These are phyloP conservation scores for Pleoardoris graminearum DNA, from an alignment of 2,329 filamentous ascomycete species.

Conservation along the genomic window DNA sequence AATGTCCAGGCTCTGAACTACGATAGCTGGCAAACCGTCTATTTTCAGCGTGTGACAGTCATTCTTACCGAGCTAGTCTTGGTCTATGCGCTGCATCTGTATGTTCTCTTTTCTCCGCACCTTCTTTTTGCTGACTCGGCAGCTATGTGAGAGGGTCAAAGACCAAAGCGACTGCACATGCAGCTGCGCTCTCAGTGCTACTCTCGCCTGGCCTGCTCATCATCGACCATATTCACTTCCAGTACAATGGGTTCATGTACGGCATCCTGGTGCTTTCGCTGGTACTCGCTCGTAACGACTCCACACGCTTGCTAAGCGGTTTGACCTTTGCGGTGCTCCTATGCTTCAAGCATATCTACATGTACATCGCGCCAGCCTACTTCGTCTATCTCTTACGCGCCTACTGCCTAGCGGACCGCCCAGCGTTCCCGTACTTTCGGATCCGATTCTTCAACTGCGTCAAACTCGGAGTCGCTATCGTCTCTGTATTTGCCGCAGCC, in stretches of 20 bases:
- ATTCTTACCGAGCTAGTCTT: constrained; percentile 83
- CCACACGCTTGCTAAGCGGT: constrained; percentile 76
- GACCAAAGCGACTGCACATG: constrained; percentile 78
- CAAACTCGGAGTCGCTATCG: constrained; percentile 77
- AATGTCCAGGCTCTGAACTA: constrained; percentile 79
- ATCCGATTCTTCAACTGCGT: constrained; percentile 77
- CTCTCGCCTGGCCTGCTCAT: constrained; percentile 92
- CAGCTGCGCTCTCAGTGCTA: constrained; percentile 83
- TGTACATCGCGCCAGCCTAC: constrained; percentile 94
- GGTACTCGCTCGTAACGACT: constrained; percentile 75
- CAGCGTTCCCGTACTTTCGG: constrained; percentile 66
- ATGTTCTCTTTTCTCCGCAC: constrained; percentile 21
- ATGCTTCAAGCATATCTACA: constrained; percentile 97
- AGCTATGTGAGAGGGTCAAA: constrained; percentile 77
- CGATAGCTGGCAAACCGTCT: constrained; percentile 90
- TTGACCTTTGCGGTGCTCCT: constrained; percentile 81
- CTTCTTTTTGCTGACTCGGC: constrained; percentile 16
- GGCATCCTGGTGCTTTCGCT: constrained; percentile 86
- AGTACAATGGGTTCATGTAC: constrained; percentile 98
- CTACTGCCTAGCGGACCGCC: constrained; percentile 82
- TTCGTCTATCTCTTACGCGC: constrained; percentile 88
- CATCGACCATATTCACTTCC: constrained; percentile 98
- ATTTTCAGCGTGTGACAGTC: constrained; percentile 90
- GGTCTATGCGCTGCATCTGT: constrained; percentile 79
- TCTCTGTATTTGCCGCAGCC: constrained; percentile 72